A percentile compares a stretch with the other conserved stretches of the same genome.
phyloP scores from a whole-genome alignment of 768 basidiomycete species.

The Mycena crocata region DNA sequence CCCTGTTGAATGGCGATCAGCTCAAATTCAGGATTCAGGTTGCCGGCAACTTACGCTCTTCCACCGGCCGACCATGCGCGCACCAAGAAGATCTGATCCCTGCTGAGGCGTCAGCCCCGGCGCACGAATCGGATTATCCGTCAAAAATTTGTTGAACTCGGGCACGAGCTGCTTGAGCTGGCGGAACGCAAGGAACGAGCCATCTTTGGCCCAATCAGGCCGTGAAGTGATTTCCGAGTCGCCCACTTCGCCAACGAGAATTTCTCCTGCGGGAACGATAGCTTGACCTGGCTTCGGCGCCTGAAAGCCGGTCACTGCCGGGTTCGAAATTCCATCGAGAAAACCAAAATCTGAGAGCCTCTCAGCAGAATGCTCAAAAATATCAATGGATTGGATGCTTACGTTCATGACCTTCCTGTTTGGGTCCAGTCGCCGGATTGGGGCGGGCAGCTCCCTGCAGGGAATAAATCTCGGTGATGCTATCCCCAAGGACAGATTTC shows the following conservation, averaged over 20 bases:
- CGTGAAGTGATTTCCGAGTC: slow-evolving; percentile 19
- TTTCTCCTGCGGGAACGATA: slow-evolving; percentile 25
- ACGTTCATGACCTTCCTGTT: slow-evolving; percentile 41
- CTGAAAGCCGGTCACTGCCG: slow-evolving; percentile 25
- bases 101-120: slow-evolving; percentile 50
- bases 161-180: slow-evolving; percentile 33
- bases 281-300: slow-evolving; percentile 13
- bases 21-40: too few relatives aligned
- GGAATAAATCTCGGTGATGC: slow-evolving; percentile 24
- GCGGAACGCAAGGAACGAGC: slow-evolving; percentile 44
- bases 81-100: slow-evolving; percentile 62
- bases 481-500: slow-evolving; percentile 3
- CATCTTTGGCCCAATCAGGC: slow-evolving; percentile 38
- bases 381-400: slow-evolving; percentile 8
- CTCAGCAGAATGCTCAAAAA: not conserved
- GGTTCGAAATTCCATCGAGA: slow-evolving; percentile 16
- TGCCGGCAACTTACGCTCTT: slow-evolving; percentile 52
- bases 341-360: slow-evolving; percentile 27
- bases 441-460: slow-evolving; percentile 36
- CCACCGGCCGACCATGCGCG: slow-evolving; percentile 65
- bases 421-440: not conserved
- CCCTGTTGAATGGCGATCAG: not conserved
- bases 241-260: slow-evolving; percentile 40
- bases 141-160: slow-evolving; percentile 57
- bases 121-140: slow-evolving; percentile 49